A percentile compares a stretch with the other conserved stretches of the same genome.
phyloP scores from a whole-genome alignment of 768 basidiomycete genomes.

The Galerina sulciceps region DNA sequence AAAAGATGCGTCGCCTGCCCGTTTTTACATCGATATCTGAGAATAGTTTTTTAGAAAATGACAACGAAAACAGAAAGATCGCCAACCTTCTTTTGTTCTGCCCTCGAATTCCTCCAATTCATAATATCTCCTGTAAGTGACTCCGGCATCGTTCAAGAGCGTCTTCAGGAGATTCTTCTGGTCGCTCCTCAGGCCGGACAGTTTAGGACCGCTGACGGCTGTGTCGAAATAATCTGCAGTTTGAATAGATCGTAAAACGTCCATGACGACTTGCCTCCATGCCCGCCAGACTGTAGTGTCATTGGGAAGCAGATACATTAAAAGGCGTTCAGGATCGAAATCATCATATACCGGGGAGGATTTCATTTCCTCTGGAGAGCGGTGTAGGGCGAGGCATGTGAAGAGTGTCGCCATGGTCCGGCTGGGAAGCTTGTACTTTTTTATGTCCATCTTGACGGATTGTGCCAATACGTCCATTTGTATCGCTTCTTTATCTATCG shows the following conservation, averaged over 20 bases:
- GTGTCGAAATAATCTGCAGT: not conserved
- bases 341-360: constrained; percentile 1
- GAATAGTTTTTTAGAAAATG: no score
- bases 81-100: no score
- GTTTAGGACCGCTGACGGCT: not conserved
- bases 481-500: constrained; percentile 12
- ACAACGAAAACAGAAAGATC: no score
- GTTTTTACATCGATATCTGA: no score
- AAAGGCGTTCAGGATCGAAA: constrained; percentile 3
- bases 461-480: constrained; percentile 2
- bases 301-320: constrained; percentile 6
- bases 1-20: no score
- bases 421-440: constrained; percentile 6
- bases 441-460: constrained; percentile 5
- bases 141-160: constrained; percentile 7
- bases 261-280: constrained; percentile 6
- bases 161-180: not conserved
- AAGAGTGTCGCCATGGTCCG: constrained; percentile 9
- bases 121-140: constrained; percentile 1
- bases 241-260: not conserved
- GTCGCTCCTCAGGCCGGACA: not conserved
- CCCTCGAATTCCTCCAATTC: not conserved
- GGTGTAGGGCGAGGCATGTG: constrained; percentile 7
- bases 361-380: constrained; percentile 1
- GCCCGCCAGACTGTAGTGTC: constrained; percentile 9